Base-by-base conservation (phyloP, 1,139 yeast genomes). In the Groenewaldozyma sp. region DNA sequence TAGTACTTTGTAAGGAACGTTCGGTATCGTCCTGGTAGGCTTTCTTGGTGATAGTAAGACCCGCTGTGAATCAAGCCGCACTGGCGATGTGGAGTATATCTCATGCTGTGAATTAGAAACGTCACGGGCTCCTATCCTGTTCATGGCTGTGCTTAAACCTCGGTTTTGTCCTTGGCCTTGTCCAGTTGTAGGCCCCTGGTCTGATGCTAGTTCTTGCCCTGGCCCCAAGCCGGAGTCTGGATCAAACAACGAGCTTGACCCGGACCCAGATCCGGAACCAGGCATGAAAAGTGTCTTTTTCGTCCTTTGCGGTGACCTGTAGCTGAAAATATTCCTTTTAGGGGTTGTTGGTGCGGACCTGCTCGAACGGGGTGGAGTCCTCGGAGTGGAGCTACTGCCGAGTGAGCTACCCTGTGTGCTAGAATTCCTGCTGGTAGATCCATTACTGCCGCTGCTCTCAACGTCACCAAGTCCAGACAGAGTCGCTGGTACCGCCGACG, bases 1-100 rank as follows among this genome's bases (percentile, higher is more conserved):
- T 34, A 91, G 71, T 3, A 91, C 96, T 44, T 95, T 71, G 56
- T 82, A 87, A 0, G 98, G 98, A 0, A 87, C 86, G 54, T 82
- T 84, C 10, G 88, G 71, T 6, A 91, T 83, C 28, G 73, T 73
- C 38, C 98, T 64, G 1, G 83, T 76, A 52, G 78, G 81, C 61
- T 80, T 84, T 42, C 82, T 81, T 0, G 96, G 96, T 1, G 91
- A 80, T 38, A 87, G 63, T 31, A 91, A 64, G 32, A 88, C 62
- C 50, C 76, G 72, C 52, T 88, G 95, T 1, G 93, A 78, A 49
- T 88, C 97, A 47, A 82, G 83, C 39, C 97, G 71, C 32, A 91
- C 94, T 0, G 96, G 96, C 2, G 94, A 81, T 21, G 81, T 61
- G 1, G 94, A 80, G 53, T 83, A 84, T 33, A 86, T 46, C 34